Evolutionary conservation across 352 stramenopile genomes (phyloP).

Genomic region (Nothophytophthora sp.): DNA sequence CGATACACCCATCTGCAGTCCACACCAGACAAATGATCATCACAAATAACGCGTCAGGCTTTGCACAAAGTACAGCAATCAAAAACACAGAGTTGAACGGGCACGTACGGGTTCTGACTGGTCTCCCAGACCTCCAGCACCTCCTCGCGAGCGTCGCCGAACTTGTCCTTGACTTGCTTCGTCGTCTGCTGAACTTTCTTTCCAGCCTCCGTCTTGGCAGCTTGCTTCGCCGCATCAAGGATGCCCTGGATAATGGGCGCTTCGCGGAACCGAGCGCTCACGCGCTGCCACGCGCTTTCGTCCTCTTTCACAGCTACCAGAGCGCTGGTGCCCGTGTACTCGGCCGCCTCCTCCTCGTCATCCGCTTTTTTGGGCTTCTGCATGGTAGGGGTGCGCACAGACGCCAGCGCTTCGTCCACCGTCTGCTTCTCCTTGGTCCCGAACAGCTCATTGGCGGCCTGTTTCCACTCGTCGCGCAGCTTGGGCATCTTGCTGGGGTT

Average conservation of each 20-base stretch:
- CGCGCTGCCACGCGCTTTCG: slow-evolving; percentile 94
- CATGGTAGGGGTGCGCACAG: slow-evolving; percentile 54
- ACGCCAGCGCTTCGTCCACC: slow-evolving; percentile 77
- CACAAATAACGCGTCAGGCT: neutral
- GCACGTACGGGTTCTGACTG: slow-evolving; percentile 95
- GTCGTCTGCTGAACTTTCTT: slow-evolving; percentile 72
- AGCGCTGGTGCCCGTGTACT: slow-evolving; percentile 75
- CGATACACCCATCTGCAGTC: slow-evolving; percentile 94
- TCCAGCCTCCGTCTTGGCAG: slow-evolving; percentile 73
- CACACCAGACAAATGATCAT: neutral
- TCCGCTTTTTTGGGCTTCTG: slow-evolving; percentile 35
- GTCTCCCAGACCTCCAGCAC: slow-evolving; percentile 97
- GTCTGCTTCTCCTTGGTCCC: slow-evolving; percentile 69
- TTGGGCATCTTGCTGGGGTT: slow-evolving; percentile 42
- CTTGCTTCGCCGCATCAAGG: slow-evolving; percentile 79
- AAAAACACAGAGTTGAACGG: neutral
- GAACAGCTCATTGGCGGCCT: slow-evolving; percentile 79
- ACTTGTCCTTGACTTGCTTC: slow-evolving; percentile 79
- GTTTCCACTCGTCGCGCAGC: slow-evolving; percentile 69
- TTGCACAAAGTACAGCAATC: neutral
- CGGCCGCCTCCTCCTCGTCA: slow-evolving; percentile 39
- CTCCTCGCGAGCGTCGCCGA: slow-evolving; percentile 82
- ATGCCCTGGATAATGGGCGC: slow-evolving; percentile 95
- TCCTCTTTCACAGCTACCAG: slow-evolving; percentile 92
- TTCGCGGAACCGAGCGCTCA: slow-evolving; percentile 93